Evolutionary conservation across 2,329 filamentous ascomycete species (phyloP).

Genomic region (Xylariaceae sp.): DNA sequence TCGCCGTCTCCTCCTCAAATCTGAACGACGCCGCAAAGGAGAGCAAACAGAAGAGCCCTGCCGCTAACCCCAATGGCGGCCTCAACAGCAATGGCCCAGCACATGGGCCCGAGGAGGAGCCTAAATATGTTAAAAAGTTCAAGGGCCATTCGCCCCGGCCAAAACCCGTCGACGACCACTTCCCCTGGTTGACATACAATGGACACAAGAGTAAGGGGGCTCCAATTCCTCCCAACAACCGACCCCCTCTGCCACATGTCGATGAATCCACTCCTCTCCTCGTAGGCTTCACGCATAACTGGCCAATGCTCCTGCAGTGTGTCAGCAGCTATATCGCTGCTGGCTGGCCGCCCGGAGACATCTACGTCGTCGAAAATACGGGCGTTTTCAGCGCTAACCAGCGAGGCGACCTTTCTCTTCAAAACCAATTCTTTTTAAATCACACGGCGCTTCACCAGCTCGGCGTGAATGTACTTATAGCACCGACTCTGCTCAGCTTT

Average conservation of each 20-base stretch:
- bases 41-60: conserved; percentile 4
- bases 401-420: conserved; percentile 40
- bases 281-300: conserved; percentile 54
- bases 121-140: conserved; percentile 28
- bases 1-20: conserved; percentile 17
- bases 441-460: conserved; percentile 45
- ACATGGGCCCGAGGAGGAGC: conserved; percentile 14
- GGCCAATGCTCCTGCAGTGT: conserved; percentile 50
- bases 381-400: conserved; percentile 50
- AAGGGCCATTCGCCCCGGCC: conserved; percentile 31
- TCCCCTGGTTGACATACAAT: conserved; percentile 33
- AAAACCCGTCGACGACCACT: conserved; percentile 36
- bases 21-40: conserved; percentile 3
- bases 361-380: conserved; percentile 55
- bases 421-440: conserved; percentile 56
- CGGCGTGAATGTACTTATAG: conserved; percentile 49
- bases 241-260: conserved; percentile 34
- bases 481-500: conserved; percentile 47
- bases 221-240: conserved; percentile 32
- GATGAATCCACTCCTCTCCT: conserved; percentile 39
- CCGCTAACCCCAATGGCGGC: not conserved
- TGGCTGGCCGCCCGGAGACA: conserved; percentile 53
- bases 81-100: not conserved
- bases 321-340: conserved; percentile 53
- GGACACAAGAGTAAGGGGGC: conserved; percentile 24